These are phyloP conservation scores for Ophiostoma ips DNA, from an alignment of 2,329 filamentous ascomycete genomes.

Conservation along the genomic window DNA sequence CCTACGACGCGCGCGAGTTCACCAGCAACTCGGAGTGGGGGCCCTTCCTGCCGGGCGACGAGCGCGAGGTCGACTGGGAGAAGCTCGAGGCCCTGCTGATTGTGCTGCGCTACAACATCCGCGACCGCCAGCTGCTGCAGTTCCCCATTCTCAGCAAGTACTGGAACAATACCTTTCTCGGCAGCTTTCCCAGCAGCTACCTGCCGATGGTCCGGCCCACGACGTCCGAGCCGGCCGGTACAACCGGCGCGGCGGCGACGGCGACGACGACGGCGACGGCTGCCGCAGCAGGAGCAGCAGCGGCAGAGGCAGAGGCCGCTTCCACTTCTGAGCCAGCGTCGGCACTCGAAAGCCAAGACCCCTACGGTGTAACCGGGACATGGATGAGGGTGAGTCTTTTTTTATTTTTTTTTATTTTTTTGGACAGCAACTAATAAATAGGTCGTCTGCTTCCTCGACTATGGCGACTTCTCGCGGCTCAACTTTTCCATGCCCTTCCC, in stretches of 20 bases:
- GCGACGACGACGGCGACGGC: not conserved
- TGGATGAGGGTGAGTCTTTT: conserved; percentile 39
- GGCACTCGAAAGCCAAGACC: conserved; percentile 41
- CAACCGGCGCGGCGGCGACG: too few relatives aligned
- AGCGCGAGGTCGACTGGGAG: conserved; percentile 53
- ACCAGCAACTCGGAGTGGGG: conserved; percentile 51
- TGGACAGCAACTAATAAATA: too few relatives aligned
- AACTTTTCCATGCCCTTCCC: conserved; percentile 45
- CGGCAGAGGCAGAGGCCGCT: not conserved
- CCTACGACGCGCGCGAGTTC: conserved; percentile 63
- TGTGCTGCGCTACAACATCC: conserved; percentile 50
- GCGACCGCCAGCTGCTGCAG: conserved; percentile 28
- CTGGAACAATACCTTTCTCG: conserved; percentile 42
- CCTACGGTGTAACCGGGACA: conserved; percentile 55
- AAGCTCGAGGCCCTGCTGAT: conserved; percentile 60
- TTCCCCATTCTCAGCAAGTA: conserved; percentile 31
- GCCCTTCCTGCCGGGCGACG: conserved; percentile 53
- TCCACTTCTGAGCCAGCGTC: not conserved
- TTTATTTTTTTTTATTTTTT: too few relatives aligned
- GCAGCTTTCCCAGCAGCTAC: conserved; percentile 39
- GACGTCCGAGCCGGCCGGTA: not conserved
- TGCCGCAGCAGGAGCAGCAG: not conserved
- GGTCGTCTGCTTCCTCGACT: conserved; percentile 44
- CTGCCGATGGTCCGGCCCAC: conserved; percentile 18
- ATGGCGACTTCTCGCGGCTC: conserved; percentile 56